A percentile compares a stretch with the other conserved stretches of the same genome.
Conservation (phyloP, 306 rosid species). For the Urtica urens region DNA sequence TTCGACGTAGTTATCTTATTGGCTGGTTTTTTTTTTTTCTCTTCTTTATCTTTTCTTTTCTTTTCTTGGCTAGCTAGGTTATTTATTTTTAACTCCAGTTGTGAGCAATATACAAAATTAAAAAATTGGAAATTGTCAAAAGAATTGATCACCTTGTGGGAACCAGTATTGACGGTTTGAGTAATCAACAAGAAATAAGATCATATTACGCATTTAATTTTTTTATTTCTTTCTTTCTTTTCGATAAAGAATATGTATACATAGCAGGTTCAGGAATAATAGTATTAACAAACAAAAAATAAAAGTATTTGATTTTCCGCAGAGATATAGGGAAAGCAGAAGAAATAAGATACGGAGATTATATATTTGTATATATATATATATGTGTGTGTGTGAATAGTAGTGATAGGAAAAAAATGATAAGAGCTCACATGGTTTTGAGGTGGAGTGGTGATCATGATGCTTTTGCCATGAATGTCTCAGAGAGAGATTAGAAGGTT, state of each 20-base stretch:
- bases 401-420: conserved; percentile 17
- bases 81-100: too few species aligned
- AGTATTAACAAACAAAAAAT: conserved; percentile 10
- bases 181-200: conserved; percentile 29
- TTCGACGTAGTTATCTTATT: too few species aligned
- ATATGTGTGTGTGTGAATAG: conserved; percentile 19
- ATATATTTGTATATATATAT: too few species aligned
- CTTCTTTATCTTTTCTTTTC: too few species aligned
- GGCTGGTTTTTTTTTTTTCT: too few species aligned
- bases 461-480: conserved; percentile 85
- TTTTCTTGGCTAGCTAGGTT: too few species aligned
- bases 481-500: conserved; percentile 35
- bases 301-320: not conserved
- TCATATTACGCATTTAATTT: conserved; percentile 17
- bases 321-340: conserved; percentile 10
- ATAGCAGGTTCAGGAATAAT: conserved; percentile 5
- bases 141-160: too few species aligned
- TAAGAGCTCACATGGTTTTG: conserved; percentile 67
- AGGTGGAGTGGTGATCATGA: conserved; percentile 74
- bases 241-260: conserved; percentile 19
- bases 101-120: too few species aligned
- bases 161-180: conserved; percentile 20
- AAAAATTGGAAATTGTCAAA: too few species aligned
- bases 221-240: not conserved
- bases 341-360: conserved; percentile 5